phyloP scores from a whole-genome alignment of 495 filamentous ascomycete genomes.

The Tuber microsphaerosporum region DNA sequence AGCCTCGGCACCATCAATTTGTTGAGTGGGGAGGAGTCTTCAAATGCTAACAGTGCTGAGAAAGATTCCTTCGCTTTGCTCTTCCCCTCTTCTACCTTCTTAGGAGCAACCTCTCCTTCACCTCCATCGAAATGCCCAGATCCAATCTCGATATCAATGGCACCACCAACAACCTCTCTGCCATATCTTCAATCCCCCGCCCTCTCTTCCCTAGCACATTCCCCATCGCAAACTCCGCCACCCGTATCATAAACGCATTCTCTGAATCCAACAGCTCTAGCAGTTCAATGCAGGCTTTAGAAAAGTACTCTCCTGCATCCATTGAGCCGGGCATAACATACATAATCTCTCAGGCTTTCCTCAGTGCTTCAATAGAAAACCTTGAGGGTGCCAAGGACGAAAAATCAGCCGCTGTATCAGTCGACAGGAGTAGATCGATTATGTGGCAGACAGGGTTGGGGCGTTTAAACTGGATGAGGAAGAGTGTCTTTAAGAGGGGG shows the following conservation, averaged over 20 bases:
- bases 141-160: conserved; percentile 49
- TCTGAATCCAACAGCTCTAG: conserved; percentile 50
- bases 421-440: conserved; percentile 38
- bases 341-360: conserved; percentile 54
- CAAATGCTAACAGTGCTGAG: conserved; percentile 28
- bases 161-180: conserved; percentile 52
- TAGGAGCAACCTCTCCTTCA: not conserved
- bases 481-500: conserved; percentile 27
- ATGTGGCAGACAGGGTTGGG: conserved; percentile 34
- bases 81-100: conserved; percentile 1
- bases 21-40: conserved; percentile 5
- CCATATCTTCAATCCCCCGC: conserved; percentile 47
- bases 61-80: conserved; percentile 15
- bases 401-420: conserved; percentile 12
- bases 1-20: conserved; percentile 9
- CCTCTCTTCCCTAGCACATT: conserved; percentile 55
- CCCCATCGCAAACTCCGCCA: conserved; percentile 54
- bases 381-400: conserved; percentile 9
- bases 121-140: conserved; percentile 28
- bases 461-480: conserved; percentile 30
- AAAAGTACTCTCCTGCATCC: conserved; percentile 47
- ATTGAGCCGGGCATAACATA: conserved; percentile 51
- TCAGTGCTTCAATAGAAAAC: conserved; percentile 54
- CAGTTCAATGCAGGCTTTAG: conserved; percentile 51
- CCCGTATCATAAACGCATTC: conserved; percentile 49